Percentiles rank a stretch among this genome's conserved stretches.
Conservation (phyloP, 176 grass and related monocot genomes). For the Echinochloa phyllopogon region DNA sequence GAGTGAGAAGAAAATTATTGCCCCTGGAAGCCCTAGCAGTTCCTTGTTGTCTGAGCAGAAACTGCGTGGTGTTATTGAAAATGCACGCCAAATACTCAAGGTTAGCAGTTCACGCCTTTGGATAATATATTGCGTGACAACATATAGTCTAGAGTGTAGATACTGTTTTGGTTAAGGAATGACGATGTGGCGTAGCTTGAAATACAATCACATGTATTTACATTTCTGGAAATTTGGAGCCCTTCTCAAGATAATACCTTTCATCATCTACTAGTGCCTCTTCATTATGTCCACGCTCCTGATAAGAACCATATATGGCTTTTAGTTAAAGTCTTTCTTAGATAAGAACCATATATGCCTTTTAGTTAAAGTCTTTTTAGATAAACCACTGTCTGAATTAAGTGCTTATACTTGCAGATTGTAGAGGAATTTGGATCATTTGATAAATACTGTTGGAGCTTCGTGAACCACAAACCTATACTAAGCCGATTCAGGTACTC, state of each 20-base stretch:
- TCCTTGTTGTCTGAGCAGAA: conserved; percentile 86
- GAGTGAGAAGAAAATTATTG: conserved; percentile 84
- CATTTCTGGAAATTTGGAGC: neutral
- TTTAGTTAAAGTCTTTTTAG: neutral
- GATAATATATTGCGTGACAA: neutral
- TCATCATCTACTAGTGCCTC: neutral
- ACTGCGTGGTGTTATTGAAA: conserved; percentile 82
- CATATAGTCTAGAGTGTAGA: conserved; percentile 1
- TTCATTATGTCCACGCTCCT: neutral
- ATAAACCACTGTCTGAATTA: neutral
- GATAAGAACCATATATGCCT: neutral
- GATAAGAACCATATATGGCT: neutral
- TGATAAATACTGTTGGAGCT: conserved; percentile 93
- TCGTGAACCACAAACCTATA: conserved; percentile 83
- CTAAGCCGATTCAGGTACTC: conserved; percentile 85
- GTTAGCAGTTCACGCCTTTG: conserved; percentile 36
- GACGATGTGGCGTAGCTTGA: neutral
- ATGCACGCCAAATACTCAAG: conserved; percentile 89
- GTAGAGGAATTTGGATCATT: conserved; percentile 89
- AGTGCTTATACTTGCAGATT: conserved; percentile 45
- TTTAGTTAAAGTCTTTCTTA: neutral
- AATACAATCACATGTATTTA: neutral
- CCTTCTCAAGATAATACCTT: neutral
- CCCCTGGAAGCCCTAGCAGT: conserved; percentile 69
- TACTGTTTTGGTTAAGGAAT: conserved; percentile 11